phyloP scores from a whole-genome alignment of 2,329 filamentous ascomycete species.

The Truncatella angustata region DNA sequence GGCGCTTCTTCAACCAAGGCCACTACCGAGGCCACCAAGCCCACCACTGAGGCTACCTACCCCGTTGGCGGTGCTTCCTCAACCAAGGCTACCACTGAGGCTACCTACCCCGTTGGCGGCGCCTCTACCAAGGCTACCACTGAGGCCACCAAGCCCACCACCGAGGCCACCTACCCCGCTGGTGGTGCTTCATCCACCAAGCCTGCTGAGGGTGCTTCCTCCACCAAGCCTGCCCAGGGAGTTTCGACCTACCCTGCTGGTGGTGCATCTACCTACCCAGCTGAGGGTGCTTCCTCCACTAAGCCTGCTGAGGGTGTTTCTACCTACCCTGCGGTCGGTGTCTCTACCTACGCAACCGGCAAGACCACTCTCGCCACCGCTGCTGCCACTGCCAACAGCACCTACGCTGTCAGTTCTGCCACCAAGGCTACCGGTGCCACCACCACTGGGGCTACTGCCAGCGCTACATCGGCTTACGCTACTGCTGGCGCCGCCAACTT shows the following conservation, averaged over 20 bases:
- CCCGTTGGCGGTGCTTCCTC: background rate
- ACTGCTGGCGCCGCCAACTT: conserved; percentile 1
- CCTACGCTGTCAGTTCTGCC: background rate
- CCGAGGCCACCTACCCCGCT: background rate
- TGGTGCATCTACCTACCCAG: conserved; percentile 5
- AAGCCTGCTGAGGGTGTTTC: background rate
- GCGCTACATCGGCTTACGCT: background rate
- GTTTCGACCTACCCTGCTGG: conserved; percentile 5
- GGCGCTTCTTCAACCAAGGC: conserved; percentile 1
- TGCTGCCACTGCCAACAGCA: background rate
- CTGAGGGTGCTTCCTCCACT: conserved; percentile 1
- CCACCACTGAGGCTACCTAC: background rate
- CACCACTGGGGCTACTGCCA: background rate
- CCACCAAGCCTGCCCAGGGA: background rate
- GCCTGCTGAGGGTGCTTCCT: background rate
- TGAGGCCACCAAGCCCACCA: background rate
- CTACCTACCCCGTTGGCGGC: too few relatives aligned
- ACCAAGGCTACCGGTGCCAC: background rate
- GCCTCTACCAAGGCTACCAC: conserved; percentile 1
- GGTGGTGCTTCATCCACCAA: conserved; percentile 1
- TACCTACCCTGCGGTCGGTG: conserved; percentile 2
- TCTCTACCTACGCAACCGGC: background rate
- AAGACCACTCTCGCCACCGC: background rate
- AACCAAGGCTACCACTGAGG: too few relatives aligned
- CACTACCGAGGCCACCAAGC: background rate